Conservation (phyloP, 495 filamentous ascomycete genomes). For the Glonium stellatum region DNA sequence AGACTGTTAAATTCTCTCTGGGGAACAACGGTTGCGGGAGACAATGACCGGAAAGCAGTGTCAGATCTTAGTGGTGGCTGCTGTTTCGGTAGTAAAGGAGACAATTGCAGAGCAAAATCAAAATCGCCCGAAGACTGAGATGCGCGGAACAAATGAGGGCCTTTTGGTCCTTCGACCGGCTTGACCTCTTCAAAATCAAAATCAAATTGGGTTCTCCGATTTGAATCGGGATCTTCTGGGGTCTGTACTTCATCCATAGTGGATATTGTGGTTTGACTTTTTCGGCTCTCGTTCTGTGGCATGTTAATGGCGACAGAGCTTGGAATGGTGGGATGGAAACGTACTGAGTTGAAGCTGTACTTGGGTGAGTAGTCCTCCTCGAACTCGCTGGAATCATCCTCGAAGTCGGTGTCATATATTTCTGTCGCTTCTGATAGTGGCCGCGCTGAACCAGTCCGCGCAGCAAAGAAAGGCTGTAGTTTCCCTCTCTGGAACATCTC, state of each 20-base stretch:
- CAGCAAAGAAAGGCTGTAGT: slow-evolving; percentile 31
- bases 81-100: slow-evolving; percentile 47
- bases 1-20: slow-evolving; percentile 34
- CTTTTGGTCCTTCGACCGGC: slow-evolving; percentile 68
- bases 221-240: slow-evolving; percentile 45
- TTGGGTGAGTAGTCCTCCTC: slow-evolving; percentile 49
- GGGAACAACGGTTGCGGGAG: slow-evolving; percentile 30
- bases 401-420: slow-evolving; percentile 68
- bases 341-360: slow-evolving; percentile 42
- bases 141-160: slow-evolving; percentile 81
- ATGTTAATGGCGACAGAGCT: background rate
- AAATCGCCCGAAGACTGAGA: slow-evolving; percentile 46
- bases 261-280: slow-evolving; percentile 67
- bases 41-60: slow-evolving; percentile 31
- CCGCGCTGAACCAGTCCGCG: slow-evolving; percentile 28
- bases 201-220: slow-evolving; percentile 42
- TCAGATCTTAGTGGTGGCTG: slow-evolving; percentile 28
- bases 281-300: slow-evolving; percentile 40
- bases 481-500: slow-evolving; percentile 42
- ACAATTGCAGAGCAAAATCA: slow-evolving; percentile 52
- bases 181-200: slow-evolving; percentile 41
- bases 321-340: slow-evolving; percentile 23
- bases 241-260: slow-evolving; percentile 70
- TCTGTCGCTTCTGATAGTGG: slow-evolving; percentile 62
- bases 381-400: slow-evolving; percentile 53